A percentile compares a stretch with the other conserved stretches of the same genome.
Conservation (phyloP, 179 eudicot species). For the Corrigiola litoralis region DNA sequence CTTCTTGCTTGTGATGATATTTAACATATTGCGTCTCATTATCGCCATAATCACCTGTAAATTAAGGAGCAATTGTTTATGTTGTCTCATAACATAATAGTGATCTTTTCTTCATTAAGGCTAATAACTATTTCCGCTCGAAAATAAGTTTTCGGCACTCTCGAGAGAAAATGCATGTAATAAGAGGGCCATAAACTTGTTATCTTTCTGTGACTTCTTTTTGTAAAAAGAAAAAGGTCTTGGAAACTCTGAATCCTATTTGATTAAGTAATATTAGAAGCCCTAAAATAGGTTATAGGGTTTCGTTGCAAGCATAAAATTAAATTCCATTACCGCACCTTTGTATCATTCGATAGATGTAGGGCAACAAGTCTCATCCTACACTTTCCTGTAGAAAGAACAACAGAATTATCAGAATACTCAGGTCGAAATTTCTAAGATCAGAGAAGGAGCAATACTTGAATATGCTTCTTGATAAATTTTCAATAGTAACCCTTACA, state of each 20-base stretch:
- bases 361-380: conserved; percentile 58
- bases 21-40: conserved; percentile 58
- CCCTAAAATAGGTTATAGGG: too few species aligned
- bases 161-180: not conserved
- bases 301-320: not conserved
- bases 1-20: conserved; percentile 55
- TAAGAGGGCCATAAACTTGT: not conserved
- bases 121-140: too few species aligned
- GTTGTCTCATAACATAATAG: not conserved
- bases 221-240: too few species aligned
- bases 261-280: too few species aligned
- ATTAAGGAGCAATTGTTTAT: too few species aligned
- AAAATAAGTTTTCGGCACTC: not conserved
- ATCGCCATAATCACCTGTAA: conserved; percentile 68
- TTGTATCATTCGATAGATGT: conserved; percentile 51
- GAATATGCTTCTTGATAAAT: too few species aligned
- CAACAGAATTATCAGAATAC: not conserved
- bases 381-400: conserved; percentile 52
- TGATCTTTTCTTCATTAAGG: not conserved
- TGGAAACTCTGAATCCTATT: too few species aligned
- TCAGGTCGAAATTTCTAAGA: not conserved
- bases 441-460: too few species aligned
- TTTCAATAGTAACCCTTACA: not conserved
- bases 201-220: not conserved
- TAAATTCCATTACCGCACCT: conserved; percentile 36